A percentile compares a stretch with the other conserved stretches of the same genome.
phyloP scores from a whole-genome alignment of 495 filamentous ascomycete species.

The Daldinia loculata region DNA sequence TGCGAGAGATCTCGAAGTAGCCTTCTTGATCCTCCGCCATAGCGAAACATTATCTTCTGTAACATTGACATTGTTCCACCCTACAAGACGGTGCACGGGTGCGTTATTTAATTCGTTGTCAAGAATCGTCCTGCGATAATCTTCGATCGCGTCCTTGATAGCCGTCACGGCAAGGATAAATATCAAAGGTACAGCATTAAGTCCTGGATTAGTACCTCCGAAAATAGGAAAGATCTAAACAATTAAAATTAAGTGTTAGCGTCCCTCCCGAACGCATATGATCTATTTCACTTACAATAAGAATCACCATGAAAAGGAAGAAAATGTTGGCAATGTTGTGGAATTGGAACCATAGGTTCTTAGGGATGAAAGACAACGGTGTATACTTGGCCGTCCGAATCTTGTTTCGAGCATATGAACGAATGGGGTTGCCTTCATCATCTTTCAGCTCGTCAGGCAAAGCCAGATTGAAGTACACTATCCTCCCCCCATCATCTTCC shows the following conservation, averaged over 20 bases:
- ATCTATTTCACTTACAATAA: conserved; percentile 71
- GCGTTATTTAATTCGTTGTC: conserved; percentile 98
- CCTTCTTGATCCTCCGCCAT: conserved; percentile 95
- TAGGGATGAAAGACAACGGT: conserved; percentile 93
- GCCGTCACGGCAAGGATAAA: conserved; percentile 92
- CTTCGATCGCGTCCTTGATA: conserved; percentile 97
- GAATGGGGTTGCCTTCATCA: conserved; percentile 77
- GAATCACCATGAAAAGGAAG: conserved; percentile 95
- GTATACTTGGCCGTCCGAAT: conserved; percentile 98
- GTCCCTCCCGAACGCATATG: not conserved
- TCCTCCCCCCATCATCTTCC: conserved; percentile 44
- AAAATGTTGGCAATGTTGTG: conserved; percentile 99
- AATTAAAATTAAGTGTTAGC: conserved; percentile 19
- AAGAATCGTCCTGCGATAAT: conserved; percentile 90
- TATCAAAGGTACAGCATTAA: conserved; percentile 91
- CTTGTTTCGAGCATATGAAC: conserved; percentile 87
- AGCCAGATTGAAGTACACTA: conserved; percentile 86
- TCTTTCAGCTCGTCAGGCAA: conserved; percentile 81
- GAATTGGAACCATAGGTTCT: conserved; percentile 97
- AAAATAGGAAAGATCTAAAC: conserved; percentile 97
- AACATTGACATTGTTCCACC: conserved; percentile 94
- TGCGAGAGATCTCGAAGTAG: conserved; percentile 71
- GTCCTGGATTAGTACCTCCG: conserved; percentile 86
- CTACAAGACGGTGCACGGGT: conserved; percentile 85
- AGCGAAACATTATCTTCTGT: conserved; percentile 82